Conservation (phyloP, 495 filamentous ascomycete species). For the Chlorociboria aeruginascens region DNA sequence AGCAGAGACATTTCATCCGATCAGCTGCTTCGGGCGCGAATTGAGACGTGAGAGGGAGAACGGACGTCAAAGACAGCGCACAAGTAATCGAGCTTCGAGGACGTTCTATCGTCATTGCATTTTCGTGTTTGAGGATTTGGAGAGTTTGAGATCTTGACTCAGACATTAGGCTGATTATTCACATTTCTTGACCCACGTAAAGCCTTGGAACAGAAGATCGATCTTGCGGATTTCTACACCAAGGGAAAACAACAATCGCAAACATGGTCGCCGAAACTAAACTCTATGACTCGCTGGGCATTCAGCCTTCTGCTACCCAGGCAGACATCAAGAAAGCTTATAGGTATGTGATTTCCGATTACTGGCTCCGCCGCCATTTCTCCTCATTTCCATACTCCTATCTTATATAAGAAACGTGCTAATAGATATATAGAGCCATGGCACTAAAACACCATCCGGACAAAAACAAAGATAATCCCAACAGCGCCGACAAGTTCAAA, state of each 20-base stretch:
- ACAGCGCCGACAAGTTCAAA: constrained; percentile 82
- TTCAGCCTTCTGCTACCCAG: constrained; percentile 68
- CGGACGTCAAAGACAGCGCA: too few species aligned
- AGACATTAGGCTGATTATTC: background rate
- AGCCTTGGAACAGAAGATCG: background rate
- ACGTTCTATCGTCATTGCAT: too few species aligned
- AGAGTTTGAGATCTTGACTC: too few species aligned
- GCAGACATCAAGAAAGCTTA: constrained; percentile 99
- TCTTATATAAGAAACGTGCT: constrained; percentile 5
- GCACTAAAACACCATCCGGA: constrained; percentile 93
- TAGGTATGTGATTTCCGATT: constrained; percentile 38
- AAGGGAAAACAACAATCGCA: constrained; percentile 1
- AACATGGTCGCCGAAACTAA: constrained; percentile 82
- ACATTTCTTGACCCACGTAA: too few species aligned
- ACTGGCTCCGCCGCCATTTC: too few species aligned
- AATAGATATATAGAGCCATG: constrained; percentile 46
- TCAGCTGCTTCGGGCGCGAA: too few species aligned
- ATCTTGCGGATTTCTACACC: background rate
- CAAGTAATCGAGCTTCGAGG: too few species aligned
- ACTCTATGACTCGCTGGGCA: constrained; percentile 64
- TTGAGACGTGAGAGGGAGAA: too few species aligned
- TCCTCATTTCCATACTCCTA: background rate
- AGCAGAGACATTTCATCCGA: too few species aligned
- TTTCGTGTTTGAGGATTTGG: too few species aligned
- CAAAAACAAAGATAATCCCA: constrained; percentile 88